Evolutionary conservation across 176 grass and related monocot genomes (phyloP).

Genomic region (Rhipidocladum racemiflorum): DNA sequence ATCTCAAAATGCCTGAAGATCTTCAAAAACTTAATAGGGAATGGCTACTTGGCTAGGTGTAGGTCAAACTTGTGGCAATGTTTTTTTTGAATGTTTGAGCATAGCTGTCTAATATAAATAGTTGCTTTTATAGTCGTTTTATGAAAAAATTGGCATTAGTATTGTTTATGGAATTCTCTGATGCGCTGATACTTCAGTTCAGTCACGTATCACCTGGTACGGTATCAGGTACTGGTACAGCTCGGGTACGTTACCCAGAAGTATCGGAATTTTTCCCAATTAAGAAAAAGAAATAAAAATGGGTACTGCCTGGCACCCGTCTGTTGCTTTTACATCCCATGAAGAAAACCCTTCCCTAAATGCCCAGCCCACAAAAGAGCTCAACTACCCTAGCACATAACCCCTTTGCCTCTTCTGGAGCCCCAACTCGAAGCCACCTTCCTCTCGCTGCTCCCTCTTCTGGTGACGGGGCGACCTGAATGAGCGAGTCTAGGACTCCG

Average conservation of each 20-base stretch:
- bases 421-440: background rate
- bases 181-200: background rate
- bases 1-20: background rate
- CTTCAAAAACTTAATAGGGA: background rate
- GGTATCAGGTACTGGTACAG: background rate
- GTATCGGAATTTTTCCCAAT: background rate
- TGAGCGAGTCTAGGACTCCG: background rate
- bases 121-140: slow-evolving; percentile 5
- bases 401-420: background rate
- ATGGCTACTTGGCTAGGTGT: background rate
- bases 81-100: background rate
- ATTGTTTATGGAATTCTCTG: background rate
- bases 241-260: background rate
- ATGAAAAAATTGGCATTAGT: background rate
- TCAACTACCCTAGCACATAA: background rate
- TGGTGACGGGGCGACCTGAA: background rate
- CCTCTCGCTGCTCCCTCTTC: background rate
- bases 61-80: background rate
- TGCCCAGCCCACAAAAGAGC: background rate
- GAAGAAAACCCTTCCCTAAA: background rate
- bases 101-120: slow-evolving; percentile 3
- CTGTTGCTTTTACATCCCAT: background rate
- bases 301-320: background rate
- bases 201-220: background rate
- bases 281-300: background rate